phyloP scores from a whole-genome alignment of 192 early-diverging fungal genomes.

The Lunasporangiospora selenospora region DNA sequence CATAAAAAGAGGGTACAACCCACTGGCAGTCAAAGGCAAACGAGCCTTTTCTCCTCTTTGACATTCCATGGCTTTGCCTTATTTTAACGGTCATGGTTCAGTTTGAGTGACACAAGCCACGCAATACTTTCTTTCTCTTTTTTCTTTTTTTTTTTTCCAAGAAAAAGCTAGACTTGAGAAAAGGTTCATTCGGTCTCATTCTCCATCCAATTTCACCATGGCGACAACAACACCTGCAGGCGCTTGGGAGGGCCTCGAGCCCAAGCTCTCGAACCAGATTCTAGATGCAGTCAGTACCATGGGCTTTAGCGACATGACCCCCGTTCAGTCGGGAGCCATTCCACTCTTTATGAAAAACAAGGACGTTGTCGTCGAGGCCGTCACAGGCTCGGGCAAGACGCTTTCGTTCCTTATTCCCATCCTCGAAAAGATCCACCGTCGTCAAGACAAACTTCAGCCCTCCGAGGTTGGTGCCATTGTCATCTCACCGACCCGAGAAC shows the following conservation, averaged over 20 bases:
- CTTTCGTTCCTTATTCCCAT: slow-evolving; percentile 91
- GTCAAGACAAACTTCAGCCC: slow-evolving; percentile 63
- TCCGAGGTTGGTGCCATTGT: slow-evolving; percentile 88
- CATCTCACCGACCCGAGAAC: slow-evolving; percentile 90
- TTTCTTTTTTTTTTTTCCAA: too few relatives aligned
- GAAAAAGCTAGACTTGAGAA: too few relatives aligned
- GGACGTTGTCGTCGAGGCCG: slow-evolving; percentile 97
- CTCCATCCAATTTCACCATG: slow-evolving; percentile 8
- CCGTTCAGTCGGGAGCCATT: slow-evolving; percentile 91
- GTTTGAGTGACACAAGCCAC: too few relatives aligned
- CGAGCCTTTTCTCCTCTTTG: too few relatives aligned
- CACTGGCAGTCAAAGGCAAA: too few relatives aligned
- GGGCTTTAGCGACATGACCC: slow-evolving; percentile 90
- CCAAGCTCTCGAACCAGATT: slow-evolving; percentile 59
- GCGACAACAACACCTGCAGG: slow-evolving; percentile 59
- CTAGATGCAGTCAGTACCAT: slow-evolving; percentile 65
- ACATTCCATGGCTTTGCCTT: too few relatives aligned
- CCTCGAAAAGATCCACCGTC: slow-evolving; percentile 82
- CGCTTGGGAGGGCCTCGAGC: slow-evolving; percentile 66
- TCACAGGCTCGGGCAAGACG: slow-evolving; percentile 97
- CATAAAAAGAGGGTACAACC: too few relatives aligned
- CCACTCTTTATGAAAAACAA: slow-evolving; percentile 91
- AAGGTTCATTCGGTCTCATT: too few relatives aligned
- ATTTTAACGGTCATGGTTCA: too few relatives aligned
- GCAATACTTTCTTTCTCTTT: too few relatives aligned